phyloP scores from a whole-genome alignment of 2,329 filamentous ascomycete genomes.

The Diaporthe vaccinii region DNA sequence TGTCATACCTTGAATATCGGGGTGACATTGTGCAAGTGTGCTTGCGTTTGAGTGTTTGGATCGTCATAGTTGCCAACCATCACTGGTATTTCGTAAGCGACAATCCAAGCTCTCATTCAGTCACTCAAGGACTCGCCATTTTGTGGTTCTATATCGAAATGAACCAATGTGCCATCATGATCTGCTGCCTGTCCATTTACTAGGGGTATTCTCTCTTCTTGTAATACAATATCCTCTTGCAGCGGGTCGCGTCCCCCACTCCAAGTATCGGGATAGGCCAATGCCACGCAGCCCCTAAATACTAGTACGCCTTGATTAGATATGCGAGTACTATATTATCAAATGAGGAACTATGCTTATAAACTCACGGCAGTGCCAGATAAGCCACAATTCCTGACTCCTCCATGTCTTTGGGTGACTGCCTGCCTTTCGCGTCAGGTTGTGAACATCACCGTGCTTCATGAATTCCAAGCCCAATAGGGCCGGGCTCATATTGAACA shows the following conservation, averaged over 20 bases:
- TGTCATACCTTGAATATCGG: conserved; percentile 29
- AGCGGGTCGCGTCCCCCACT: background rate
- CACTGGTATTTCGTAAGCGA: background rate
- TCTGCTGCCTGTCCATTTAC: background rate
- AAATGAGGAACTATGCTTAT: background rate
- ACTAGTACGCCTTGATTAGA: background rate
- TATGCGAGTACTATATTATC: background rate
- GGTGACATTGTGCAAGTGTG: background rate
- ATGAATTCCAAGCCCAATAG: conserved; percentile 30
- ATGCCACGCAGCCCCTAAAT: conserved; percentile 12
- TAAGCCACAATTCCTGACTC: conserved; percentile 18
- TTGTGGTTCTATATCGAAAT: conserved; percentile 28
- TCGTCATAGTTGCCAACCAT: conserved; percentile 29
- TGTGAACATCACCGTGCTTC: conserved; percentile 25
- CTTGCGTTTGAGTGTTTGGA: background rate
- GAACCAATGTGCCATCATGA: background rate
- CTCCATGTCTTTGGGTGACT: background rate
- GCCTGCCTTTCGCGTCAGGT: background rate
- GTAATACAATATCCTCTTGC: background rate
- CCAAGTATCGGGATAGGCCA: conserved; percentile 18
- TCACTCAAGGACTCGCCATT: background rate
- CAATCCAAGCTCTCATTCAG: no score
- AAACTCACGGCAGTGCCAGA: conserved; percentile 27
- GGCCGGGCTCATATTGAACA: background rate
- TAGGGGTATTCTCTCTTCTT: conserved; percentile 14